Evolutionary conservation across 805 yeast genomes (phyloP).

Genomic region (Wickerhamomyces xylosicus): DNA sequence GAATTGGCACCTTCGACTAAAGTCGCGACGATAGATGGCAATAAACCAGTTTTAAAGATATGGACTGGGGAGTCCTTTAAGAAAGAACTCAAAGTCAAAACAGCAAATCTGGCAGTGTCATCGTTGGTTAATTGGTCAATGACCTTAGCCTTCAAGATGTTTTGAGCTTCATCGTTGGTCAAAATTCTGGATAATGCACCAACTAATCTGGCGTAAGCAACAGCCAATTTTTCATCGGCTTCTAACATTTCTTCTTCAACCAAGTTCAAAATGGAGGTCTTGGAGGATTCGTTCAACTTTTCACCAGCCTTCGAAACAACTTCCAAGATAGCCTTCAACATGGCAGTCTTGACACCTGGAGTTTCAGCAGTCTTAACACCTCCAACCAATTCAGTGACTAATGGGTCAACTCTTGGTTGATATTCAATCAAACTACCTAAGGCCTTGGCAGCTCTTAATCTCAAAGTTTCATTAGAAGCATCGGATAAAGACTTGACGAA

Average conservation of each 20-base stretch:
- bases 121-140: conserved; percentile 32
- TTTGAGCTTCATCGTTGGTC: conserved; percentile 50
- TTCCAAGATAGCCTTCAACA: conserved; percentile 76
- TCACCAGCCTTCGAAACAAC: conserved; percentile 73
- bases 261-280: conserved; percentile 54
- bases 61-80: conserved; percentile 66
- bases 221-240: conserved; percentile 51
- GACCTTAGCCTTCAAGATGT: conserved; percentile 50
- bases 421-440: conserved; percentile 78
- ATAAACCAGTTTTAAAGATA: conserved; percentile 41
- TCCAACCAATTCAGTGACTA: conserved; percentile 70
- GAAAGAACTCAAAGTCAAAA: conserved; percentile 70
- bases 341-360: conserved; percentile 70
- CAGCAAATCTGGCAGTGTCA: conserved; percentile 47
- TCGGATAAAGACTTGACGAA: conserved; percentile 88
- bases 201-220: conserved; percentile 67
- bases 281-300: conserved; percentile 66
- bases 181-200: conserved; percentile 69
- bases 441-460: conserved; percentile 83
- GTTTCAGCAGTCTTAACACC: conserved; percentile 63
- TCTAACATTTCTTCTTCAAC: conserved; percentile 60
- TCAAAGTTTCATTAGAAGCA: conserved; percentile 55
- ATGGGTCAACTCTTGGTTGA: conserved; percentile 91
- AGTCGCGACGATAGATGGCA: conserved; percentile 38
- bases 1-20: conserved; percentile 34